Conservation (phyloP, 202 grass and related monocot species). For the Musa balbisiana region DNA sequence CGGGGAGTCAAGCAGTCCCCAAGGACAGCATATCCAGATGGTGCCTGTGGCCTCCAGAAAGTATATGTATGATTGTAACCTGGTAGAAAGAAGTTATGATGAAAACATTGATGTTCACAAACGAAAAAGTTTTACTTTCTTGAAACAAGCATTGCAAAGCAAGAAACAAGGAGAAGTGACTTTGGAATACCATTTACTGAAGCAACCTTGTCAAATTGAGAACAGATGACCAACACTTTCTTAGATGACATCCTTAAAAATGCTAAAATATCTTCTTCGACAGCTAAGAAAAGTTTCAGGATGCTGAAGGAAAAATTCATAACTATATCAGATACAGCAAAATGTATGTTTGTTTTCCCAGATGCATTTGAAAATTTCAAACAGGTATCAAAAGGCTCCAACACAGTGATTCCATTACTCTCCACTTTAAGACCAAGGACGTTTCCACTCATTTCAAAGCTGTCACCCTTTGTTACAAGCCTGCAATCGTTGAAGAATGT, state of each 20-base stretch:
- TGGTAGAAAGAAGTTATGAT: slow-evolving; percentile 37
- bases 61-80: slow-evolving; percentile 69
- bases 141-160: not conserved
- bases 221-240: slow-evolving; percentile 64
- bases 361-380: slow-evolving; percentile 68
- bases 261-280: slow-evolving; percentile 95
- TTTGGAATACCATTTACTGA: slow-evolving; percentile 49
- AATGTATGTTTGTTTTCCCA: slow-evolving; percentile 77
- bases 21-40: slow-evolving; percentile 96
- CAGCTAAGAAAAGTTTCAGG: slow-evolving; percentile 75
- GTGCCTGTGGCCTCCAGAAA: slow-evolving; percentile 88
- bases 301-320: slow-evolving; percentile 99
- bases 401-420: slow-evolving; percentile 90
- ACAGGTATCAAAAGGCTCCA: slow-evolving; percentile 87
- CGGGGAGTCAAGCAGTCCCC: slow-evolving; percentile 86
- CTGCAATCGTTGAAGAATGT: slow-evolving; percentile 26
- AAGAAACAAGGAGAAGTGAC: slow-evolving; percentile 3
- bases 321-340: slow-evolving; percentile 81
- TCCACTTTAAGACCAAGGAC: slow-evolving; percentile 87
- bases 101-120: slow-evolving; percentile 5
- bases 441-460: slow-evolving; percentile 73
- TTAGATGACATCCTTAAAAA: slow-evolving; percentile 86
- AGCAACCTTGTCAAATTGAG: slow-evolving; percentile 82
- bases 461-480: slow-evolving; percentile 78
- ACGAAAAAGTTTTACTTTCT: not conserved